A percentile compares a stretch with the other conserved stretches of the same genome.
These are phyloP conservation scores for Suhomyces terraborum DNA, from an alignment of 1,139 yeast genomes.

Conservation along the genomic window DNA sequence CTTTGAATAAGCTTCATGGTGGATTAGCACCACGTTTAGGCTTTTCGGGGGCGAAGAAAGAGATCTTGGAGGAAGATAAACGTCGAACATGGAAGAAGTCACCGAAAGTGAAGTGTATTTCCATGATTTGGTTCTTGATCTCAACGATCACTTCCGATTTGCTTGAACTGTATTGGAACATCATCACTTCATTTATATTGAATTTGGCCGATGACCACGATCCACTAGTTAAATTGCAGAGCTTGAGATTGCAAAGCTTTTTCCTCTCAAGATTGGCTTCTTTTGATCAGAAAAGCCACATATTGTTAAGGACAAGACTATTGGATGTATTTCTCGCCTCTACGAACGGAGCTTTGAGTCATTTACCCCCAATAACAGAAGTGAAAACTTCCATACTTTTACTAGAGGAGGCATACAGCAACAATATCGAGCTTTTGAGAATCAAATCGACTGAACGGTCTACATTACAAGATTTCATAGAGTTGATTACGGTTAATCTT, in stretches of 20 bases:
- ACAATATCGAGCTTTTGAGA: constrained; percentile 17
- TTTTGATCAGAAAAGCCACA: constrained; percentile 1
- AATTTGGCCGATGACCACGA: constrained; percentile 56
- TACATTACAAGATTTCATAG: constrained; percentile 17
- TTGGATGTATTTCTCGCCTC: constrained; percentile 43
- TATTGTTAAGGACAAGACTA: constrained; percentile 43
- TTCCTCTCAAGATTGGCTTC: constrained; percentile 16
- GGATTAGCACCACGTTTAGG: constrained; percentile 35
- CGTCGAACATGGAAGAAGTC: constrained; percentile 38
- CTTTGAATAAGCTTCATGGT: constrained; percentile 16
- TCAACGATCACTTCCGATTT: constrained; percentile 17
- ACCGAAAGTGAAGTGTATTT: constrained; percentile 23
- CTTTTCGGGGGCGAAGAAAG: constrained; percentile 23
- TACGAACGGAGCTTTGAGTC: constrained; percentile 41
- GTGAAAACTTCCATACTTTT: constrained; percentile 25
- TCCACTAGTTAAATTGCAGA: constrained; percentile 44
- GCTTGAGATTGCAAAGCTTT: constrained; percentile 36
- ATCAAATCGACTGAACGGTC: constrained; percentile 10
- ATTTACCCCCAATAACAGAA: constrained; percentile 50
- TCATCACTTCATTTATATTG: constrained; percentile 50
- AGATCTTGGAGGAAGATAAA: constrained; percentile 26
- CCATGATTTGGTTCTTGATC: constrained; percentile 36
- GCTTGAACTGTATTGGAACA: constrained; percentile 38
- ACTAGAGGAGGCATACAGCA: constrained; percentile 29
- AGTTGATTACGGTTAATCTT: constrained; percentile 25